Evolutionary conservation across 2,329 filamentous ascomycete genomes (phyloP).

Genomic region (Penicillium capsulatum): DNA sequence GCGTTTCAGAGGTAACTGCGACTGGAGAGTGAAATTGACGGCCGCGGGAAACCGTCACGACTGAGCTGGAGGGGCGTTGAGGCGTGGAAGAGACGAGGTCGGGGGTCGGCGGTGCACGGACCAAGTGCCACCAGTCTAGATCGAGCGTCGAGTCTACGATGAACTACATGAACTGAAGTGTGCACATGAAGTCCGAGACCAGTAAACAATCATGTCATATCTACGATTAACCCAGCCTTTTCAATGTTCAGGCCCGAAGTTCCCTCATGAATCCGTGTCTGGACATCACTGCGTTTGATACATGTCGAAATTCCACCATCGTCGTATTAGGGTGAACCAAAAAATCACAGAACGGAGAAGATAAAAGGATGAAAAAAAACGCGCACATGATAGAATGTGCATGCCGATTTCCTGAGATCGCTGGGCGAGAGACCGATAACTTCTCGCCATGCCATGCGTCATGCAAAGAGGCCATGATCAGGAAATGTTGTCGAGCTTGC

Average conservation of each 20-base stretch:
- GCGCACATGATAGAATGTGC: slow-evolving; percentile 13
- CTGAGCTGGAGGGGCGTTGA: no score
- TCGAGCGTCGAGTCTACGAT: background rate
- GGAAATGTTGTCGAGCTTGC: slow-evolving; percentile 54
- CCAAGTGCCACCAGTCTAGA: background rate
- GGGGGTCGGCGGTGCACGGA: background rate
- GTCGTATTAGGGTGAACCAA: slow-evolving; percentile 19
- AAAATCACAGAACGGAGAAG: slow-evolving; percentile 10
- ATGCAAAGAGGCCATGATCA: slow-evolving; percentile 21
- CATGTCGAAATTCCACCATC: slow-evolving; percentile 23
- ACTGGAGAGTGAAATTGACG: no score
- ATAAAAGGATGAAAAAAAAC: slow-evolving; percentile 9
- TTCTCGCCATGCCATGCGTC: slow-evolving; percentile 9
- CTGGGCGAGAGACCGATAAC: slow-evolving; percentile 14
- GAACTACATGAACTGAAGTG: no score
- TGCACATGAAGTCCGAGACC: no score
- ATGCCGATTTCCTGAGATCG: slow-evolving; percentile 17
- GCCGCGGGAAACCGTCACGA: no score
- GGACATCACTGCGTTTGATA: slow-evolving; percentile 28
- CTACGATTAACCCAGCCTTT: slow-evolving; percentile 27
- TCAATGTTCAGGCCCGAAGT: slow-evolving; percentile 24
- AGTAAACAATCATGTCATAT: slow-evolving; percentile 20
- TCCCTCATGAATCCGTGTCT: slow-evolving; percentile 26
- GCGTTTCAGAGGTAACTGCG: no score
- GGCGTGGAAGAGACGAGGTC: slow-evolving; percentile 1